Conservation (phyloP, 805 yeast genomes). For the Hanseniaspora lachancei region DNA sequence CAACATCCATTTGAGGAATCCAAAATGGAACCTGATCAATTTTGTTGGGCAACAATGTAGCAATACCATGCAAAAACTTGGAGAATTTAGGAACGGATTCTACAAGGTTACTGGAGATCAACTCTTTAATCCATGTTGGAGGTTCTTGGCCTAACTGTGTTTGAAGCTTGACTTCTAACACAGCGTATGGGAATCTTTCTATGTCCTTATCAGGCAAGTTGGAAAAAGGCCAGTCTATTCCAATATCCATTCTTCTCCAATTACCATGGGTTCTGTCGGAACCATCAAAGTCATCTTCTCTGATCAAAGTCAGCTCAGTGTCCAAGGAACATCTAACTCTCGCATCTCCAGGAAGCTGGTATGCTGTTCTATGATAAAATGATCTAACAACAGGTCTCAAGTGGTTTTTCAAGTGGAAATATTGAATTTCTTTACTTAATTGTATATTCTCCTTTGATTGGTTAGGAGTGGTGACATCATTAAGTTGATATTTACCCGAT, state of each 20-base stretch:
- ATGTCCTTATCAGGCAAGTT: slow-evolving; percentile 76
- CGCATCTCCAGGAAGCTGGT: slow-evolving; percentile 98
- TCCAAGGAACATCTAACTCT: slow-evolving; percentile 96
- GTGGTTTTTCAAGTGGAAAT: slow-evolving; percentile 68
- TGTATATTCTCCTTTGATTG: slow-evolving; percentile 68
- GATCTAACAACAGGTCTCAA: slow-evolving; percentile 91
- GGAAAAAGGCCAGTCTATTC: slow-evolving; percentile 87
- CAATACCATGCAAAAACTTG: slow-evolving; percentile 92
- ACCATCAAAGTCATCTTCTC: slow-evolving; percentile 96
- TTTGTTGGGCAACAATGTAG: slow-evolving; percentile 74
- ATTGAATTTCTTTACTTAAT: slow-evolving; percentile 85
- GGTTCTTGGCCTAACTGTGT: slow-evolving; percentile 99
- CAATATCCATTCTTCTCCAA: slow-evolving; percentile 98
- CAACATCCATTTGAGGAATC: slow-evolving; percentile 94
- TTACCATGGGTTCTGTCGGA: slow-evolving; percentile 75
- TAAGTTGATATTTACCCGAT: slow-evolving; percentile 58
- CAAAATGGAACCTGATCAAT: slow-evolving; percentile 86
- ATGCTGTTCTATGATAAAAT: slow-evolving; percentile 94
- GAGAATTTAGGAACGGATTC: slow-evolving; percentile 98
- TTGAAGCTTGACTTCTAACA: slow-evolving; percentile 89
- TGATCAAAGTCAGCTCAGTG: slow-evolving; percentile 91
- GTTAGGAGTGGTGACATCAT: slow-evolving; percentile 43
- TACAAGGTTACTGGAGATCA: slow-evolving; percentile 82
- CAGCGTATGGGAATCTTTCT: slow-evolving; percentile 94
- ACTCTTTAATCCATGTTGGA: slow-evolving; percentile 90